Evolutionary conservation across 2,329 filamentous ascomycete genomes (phyloP).

Genomic region (Botrytis pseudocinerea): DNA sequence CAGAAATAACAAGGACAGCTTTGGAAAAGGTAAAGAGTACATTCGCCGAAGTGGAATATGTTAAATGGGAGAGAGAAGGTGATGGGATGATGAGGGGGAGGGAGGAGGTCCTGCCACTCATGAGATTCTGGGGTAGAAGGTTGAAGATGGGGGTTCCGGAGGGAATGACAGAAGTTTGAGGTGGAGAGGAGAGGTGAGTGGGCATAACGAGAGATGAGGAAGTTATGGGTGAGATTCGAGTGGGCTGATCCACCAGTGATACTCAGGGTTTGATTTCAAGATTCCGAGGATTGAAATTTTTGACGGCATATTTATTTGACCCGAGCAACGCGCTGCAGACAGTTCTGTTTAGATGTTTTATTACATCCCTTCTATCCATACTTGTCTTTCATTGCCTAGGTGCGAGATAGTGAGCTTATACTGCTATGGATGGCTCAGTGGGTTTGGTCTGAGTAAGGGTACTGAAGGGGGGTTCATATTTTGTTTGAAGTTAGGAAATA

Average conservation of each 20-base stretch:
- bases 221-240: not conserved
- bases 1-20: conserved; percentile 62
- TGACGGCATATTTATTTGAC: not conserved
- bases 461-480: not conserved
- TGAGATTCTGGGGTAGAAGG: conserved; percentile 76
- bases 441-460: not conserved
- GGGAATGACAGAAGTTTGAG: conserved; percentile 51
- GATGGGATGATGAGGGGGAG: conserved; percentile 81
- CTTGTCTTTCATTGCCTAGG: not conserved
- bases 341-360: not conserved
- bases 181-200: not conserved
- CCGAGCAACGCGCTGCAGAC: not conserved
- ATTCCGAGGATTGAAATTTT: not conserved
- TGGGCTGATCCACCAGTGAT: not conserved
- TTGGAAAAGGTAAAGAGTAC: conserved; percentile 63
- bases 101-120: conserved; percentile 87
- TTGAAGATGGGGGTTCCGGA: conserved; percentile 56
- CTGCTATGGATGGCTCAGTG: not conserved
- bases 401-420: not conserved
- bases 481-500: not conserved
- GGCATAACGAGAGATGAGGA: not conserved
- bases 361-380: not conserved
- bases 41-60: conserved; percentile 67
- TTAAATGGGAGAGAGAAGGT: conserved; percentile 67
- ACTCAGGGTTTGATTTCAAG: not conserved